Evolutionary conservation across 129 eudicot genomes (phyloP), one percentile per base, ranked within the genome.

Genomic region (Glebionis coronaria): DNA sequence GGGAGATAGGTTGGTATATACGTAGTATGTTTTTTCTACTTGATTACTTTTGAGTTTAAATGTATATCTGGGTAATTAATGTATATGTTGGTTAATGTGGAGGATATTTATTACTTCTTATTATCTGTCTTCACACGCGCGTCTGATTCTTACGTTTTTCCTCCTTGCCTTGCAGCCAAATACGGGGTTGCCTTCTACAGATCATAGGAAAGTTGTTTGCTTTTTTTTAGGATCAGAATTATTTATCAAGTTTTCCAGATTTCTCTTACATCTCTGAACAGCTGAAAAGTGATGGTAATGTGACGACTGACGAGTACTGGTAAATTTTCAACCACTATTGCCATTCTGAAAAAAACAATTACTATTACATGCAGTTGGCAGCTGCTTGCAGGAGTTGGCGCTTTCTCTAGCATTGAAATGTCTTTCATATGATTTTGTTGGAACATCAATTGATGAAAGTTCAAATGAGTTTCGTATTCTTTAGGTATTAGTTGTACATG

Each of bases 401-500:
- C 88, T 94, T 40, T 82, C 99, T 64, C 86, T 94, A 55, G 84
- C 99, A 6, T 80, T 94, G 44, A 89, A 84, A 74, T 94, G 99
- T 76, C 73, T 94, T 57, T 94, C 97, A 8, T 94, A 82, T 81
- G 99, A 94, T 76, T 94, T 94, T 84, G 95, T 94, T 70, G 99
- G 97, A 44, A 86, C 99, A 61, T 79, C 99, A 75, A 80, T 89
- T 60, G 99, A 94, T 83, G 99, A 94, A 83, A 94, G 97, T 78
- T 90, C 99, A 44, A 97, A 94, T 58, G 99, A 94, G 76, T 94
- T 93, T 68, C 95, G 97, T 60, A 84, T 97, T 81, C 87, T 94
- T 71, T 97, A 94, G 99, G 99, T 93, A 81, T 65, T 25, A 71
- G 18, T 56, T 75, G 58, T 55, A 58, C 16, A 38, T 60, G 25